A percentile compares a stretch with the other conserved stretches of the same genome.
Evolutionary conservation across 108 stramenopile genomes (phyloP).

Genomic region (Skeletonema menzelii): DNA sequence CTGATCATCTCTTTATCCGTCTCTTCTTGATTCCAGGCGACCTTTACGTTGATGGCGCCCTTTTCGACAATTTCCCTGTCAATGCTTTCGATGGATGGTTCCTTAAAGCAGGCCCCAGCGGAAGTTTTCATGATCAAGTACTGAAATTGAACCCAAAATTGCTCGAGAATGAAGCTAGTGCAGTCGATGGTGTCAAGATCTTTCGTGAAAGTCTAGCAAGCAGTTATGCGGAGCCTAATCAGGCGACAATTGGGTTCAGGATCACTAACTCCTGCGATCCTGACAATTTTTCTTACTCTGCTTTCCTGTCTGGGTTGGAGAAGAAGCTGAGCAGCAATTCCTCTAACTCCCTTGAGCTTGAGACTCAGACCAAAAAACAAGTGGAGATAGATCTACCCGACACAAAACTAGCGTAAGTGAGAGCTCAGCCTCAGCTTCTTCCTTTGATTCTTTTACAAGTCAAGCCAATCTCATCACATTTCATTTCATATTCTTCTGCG

Average conservation of each 20-base stretch:
- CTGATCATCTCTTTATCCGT: not conserved
- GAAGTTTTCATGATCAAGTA: not conserved
- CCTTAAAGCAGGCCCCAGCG: not conserved
- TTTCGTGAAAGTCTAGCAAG: not conserved
- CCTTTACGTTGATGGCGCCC: not conserved
- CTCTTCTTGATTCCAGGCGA: not conserved
- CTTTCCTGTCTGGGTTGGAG: not conserved
- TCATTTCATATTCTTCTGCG: not conserved
- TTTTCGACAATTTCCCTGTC: not conserved
- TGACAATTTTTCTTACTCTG: not conserved
- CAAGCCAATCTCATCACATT: not conserved
- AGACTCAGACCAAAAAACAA: not conserved
- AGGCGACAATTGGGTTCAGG: not conserved
- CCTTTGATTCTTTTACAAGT: not conserved
- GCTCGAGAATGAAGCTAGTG: not conserved
- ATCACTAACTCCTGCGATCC: not conserved
- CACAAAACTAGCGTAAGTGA: slow-evolving; percentile 1
- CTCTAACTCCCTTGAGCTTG: not conserved
- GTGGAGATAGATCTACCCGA: not conserved
- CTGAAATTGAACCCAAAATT: not conserved
- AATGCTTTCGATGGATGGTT: not conserved
- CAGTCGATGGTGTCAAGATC: not conserved
- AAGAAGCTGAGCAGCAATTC: not conserved
- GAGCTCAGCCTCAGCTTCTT: not conserved
- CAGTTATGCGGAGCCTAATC: slow-evolving; percentile 2